Conservation (phyloP, 805 yeast genomes). For the Wickerhamomyces chambardii region DNA sequence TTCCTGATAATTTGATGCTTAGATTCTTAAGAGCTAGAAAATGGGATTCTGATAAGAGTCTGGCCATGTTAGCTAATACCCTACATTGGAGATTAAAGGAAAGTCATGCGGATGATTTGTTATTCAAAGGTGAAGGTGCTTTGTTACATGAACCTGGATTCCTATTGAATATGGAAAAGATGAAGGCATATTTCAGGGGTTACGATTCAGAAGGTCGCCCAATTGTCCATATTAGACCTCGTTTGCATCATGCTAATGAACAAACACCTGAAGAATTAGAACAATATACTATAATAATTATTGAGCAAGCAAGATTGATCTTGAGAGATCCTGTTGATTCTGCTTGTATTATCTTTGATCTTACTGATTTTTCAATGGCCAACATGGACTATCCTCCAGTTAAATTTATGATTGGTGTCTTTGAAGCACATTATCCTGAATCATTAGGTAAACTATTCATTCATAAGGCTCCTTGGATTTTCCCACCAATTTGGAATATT, state of each 20-base stretch:
- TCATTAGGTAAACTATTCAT: conserved; percentile 76
- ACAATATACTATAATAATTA: conserved; percentile 61
- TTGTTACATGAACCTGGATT: conserved; percentile 34
- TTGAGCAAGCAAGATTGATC: conserved; percentile 76
- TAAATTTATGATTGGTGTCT: conserved; percentile 78
- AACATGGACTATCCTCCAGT: conserved; percentile 93
- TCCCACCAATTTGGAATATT: conserved; percentile 89
- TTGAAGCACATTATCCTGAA: conserved; percentile 97
- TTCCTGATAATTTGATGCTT: conserved; percentile 70
- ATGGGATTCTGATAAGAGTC: conserved; percentile 62
- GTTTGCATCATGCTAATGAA: conserved; percentile 59
- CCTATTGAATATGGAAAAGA: conserved; percentile 34
- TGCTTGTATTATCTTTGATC: conserved; percentile 78
- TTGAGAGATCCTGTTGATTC: conserved; percentile 70
- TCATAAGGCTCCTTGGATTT: conserved; percentile 96
- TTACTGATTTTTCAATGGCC: conserved; percentile 76
- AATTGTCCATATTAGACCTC: conserved; percentile 72
- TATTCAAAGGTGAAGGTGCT: conserved; percentile 59
- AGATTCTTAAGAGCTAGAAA: conserved; percentile 84
- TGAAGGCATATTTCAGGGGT: conserved; percentile 72
- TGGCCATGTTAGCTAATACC: conserved; percentile 66
- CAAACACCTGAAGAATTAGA: conserved; percentile 68
- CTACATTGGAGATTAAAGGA: conserved; percentile 67
- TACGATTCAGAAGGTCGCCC: conserved; percentile 69
- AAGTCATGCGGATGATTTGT: conserved; percentile 48